These are phyloP conservation scores for Globisporangium carolinianum DNA, from an alignment of 352 stramenopile species.

Conservation along the genomic window DNA sequence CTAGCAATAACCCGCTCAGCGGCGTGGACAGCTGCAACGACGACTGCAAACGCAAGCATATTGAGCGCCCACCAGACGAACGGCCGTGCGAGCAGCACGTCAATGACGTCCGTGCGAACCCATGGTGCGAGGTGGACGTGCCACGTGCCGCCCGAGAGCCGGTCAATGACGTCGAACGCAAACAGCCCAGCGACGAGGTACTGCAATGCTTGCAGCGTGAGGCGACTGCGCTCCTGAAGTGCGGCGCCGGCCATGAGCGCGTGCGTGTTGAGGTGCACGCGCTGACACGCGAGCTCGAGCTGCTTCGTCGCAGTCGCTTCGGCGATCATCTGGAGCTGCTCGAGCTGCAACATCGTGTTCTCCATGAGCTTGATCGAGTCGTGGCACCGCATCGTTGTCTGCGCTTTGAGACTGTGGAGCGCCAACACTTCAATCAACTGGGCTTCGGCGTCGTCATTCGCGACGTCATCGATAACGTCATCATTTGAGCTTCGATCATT, in stretches of 20 bases:
- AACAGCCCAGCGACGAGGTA: slow-evolving; percentile 90
- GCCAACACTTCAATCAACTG: slow-evolving; percentile 91
- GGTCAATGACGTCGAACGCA: slow-evolving; percentile 93
- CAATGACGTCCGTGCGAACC: slow-evolving; percentile 34
- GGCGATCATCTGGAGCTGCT: slow-evolving; percentile 92
- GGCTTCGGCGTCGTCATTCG: slow-evolving; percentile 42
- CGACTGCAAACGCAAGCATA: slow-evolving; percentile 70
- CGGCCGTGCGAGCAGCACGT: slow-evolving; percentile 39
- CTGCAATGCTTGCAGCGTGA: slow-evolving; percentile 87
- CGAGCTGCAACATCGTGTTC: slow-evolving; percentile 89
- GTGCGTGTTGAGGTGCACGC: slow-evolving; percentile 86
- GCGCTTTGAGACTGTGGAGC: slow-evolving; percentile 77
- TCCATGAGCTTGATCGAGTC: slow-evolving; percentile 95
- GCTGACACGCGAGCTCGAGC: slow-evolving; percentile 83
- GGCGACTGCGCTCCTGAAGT: slow-evolving; percentile 48
- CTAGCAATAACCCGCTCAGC: slow-evolving; percentile 41
- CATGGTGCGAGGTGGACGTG: slow-evolving; percentile 84
- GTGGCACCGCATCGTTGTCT: slow-evolving; percentile 90
- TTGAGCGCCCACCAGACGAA: slow-evolving; percentile 89
- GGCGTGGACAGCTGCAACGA: slow-evolving; percentile 39
- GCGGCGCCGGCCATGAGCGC: slow-evolving; percentile 78
- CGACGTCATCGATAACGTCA: slow-evolving; percentile 7
- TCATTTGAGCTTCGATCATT: not conserved
- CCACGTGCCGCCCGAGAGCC: slow-evolving; percentile 90
- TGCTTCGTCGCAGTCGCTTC: slow-evolving; percentile 88